Evolutionary conservation across 208 protist species (phyloP).

Genomic region (Crithidia fasciculata): DNA sequence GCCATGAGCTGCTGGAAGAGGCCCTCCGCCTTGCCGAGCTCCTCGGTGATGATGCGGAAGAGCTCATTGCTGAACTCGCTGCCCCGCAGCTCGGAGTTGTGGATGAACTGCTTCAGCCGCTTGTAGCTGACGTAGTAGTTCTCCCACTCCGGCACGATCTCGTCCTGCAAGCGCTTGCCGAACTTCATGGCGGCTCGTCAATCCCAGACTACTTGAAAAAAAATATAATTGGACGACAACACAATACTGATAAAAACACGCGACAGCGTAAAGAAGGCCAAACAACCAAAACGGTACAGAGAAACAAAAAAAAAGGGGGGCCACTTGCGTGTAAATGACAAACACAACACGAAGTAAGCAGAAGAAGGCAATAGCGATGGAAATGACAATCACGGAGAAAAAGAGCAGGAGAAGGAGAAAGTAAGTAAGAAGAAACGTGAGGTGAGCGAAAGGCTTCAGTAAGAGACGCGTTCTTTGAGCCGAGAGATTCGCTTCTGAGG

Average conservation of each 20-base stretch:
- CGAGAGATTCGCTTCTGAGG: no score
- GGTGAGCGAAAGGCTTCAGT: no score
- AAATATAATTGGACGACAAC: not conserved
- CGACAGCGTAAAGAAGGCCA: not conserved
- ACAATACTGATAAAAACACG: not conserved
- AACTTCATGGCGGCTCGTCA: constrained; percentile 79
- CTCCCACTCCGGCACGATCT: constrained; percentile 85
- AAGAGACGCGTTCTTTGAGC: no score
- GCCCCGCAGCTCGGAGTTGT: constrained; percentile 72
- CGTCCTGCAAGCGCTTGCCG: constrained; percentile 86
- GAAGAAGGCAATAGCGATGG: not conserved
- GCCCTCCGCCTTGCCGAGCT: constrained; percentile 73
- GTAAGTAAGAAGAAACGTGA: no score
- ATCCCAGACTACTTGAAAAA: not conserved
- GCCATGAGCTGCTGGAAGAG: constrained; percentile 79
- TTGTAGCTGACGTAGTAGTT: constrained; percentile 91
- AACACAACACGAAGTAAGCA: not conserved
- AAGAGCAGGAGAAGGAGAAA: not conserved
- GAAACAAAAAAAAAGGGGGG: no score
- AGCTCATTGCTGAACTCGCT: constrained; percentile 78
- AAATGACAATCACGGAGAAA: not conserved
- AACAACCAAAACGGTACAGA: not conserved
- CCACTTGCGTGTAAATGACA: not conserved
- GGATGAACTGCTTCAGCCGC: constrained; percentile 84
- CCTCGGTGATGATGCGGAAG: constrained; percentile 73